Percentiles rank a stretch among this genome's conserved stretches.
phyloP scores from a whole-genome alignment of 2,329 filamentous ascomycete species.

The Phialemonium atrogriseum region DNA sequence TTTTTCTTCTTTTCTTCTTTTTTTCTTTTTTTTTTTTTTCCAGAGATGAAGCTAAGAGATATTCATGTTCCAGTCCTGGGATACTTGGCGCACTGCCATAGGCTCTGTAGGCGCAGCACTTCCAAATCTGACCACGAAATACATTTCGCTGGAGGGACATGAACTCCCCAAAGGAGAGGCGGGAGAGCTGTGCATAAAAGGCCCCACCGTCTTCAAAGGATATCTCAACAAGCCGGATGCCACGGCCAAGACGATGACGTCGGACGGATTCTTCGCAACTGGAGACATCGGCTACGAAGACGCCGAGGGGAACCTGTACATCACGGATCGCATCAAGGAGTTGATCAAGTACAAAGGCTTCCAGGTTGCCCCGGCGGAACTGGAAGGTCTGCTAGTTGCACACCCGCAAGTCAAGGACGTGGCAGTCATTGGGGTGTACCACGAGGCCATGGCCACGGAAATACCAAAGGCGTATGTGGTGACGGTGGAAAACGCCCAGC shows the following conservation, averaged over 20 bases:
- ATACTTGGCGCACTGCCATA: too few relatives aligned
- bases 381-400: slow-evolving; percentile 21
- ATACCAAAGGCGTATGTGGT: slow-evolving; percentile 53
- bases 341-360: slow-evolving; percentile 24
- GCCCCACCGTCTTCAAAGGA: slow-evolving; percentile 41
- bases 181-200: slow-evolving; percentile 33
- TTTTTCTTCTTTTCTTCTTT: too few relatives aligned
- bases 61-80: too few relatives aligned
- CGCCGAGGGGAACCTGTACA: slow-evolving; percentile 31
- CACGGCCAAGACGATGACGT: slow-evolving; percentile 40
- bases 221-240: slow-evolving; percentile 35
- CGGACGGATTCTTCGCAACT: slow-evolving; percentile 50
- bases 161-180: slow-evolving; percentile 41
- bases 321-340: slow-evolving; percentile 12
- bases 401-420: slow-evolving; percentile 42
- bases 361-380: slow-evolving; percentile 21
- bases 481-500: slow-evolving; percentile 19
- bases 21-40: too few relatives aligned
- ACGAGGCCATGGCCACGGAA: slow-evolving; percentile 42
- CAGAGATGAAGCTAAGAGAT: too few relatives aligned
- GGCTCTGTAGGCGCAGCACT: slow-evolving; percentile 53
- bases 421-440: slow-evolving; percentile 51
- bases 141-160: slow-evolving; percentile 45
- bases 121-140: slow-evolving; percentile 47
- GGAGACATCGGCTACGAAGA: slow-evolving; percentile 50